phyloP scores from a whole-genome alignment of 176 grass and related monocot genomes.

The Phragmites australis region DNA sequence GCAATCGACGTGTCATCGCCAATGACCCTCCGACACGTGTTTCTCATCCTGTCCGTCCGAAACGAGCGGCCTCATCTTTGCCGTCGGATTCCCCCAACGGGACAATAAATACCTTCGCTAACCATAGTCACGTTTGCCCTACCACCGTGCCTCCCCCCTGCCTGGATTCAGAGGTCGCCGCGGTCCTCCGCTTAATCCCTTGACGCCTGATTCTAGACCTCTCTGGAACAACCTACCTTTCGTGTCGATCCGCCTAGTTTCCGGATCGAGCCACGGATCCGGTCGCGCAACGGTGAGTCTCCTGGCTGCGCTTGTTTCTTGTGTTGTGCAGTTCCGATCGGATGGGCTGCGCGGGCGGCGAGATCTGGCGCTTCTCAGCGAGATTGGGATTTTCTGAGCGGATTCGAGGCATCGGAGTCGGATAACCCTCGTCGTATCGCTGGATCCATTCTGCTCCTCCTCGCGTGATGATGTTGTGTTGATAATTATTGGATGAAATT shows the following conservation, averaged over 20 bases:
- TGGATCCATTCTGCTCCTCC: neutral
- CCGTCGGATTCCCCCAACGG: neutral
- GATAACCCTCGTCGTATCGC: no score
- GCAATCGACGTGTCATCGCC: conserved; percentile 36
- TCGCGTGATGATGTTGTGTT: conserved; percentile 26
- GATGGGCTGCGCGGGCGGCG: no score
- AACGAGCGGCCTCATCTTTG: neutral
- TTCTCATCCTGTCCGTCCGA: neutral
- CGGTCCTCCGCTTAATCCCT: neutral
- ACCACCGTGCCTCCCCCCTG: neutral
- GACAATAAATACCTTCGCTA: conserved; percentile 43
- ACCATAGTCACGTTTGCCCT: neutral
- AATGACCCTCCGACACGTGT: neutral
- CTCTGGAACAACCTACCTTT: neutral
- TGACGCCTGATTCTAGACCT: neutral
- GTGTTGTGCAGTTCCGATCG: neutral
- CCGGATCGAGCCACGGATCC: neutral
- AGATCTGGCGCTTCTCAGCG: neutral
- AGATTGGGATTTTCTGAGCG: neutral
- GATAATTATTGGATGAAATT: conserved; percentile 43
- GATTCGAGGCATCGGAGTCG: no score
- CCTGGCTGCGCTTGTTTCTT: no score
- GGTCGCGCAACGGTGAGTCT: no score
- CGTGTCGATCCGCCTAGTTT: neutral
- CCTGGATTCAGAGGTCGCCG: neutral